Evolutionary conservation across 1,284 basidiomycete species (phyloP).

Genomic region (Moniliophthora roreri): DNA sequence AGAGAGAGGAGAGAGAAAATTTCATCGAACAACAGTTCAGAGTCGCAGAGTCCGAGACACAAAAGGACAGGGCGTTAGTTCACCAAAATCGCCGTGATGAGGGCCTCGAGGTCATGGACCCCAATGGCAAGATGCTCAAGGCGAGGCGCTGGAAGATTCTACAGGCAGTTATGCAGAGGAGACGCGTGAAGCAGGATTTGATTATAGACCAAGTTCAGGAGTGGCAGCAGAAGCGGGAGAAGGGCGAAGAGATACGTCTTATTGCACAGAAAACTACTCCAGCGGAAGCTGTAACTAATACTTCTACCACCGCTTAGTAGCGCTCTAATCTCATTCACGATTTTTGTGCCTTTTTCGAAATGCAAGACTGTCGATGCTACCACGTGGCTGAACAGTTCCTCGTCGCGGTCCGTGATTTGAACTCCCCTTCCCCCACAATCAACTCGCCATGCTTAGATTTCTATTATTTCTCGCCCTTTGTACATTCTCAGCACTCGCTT

Average conservation of each 20-base stretch:
- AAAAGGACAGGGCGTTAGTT: constrained; percentile 13
- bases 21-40: constrained; percentile 63
- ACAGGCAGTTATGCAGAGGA: constrained; percentile 49
- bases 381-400: background rate
- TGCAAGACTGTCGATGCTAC: background rate
- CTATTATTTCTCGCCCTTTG: background rate
- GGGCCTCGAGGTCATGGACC: constrained; percentile 39
- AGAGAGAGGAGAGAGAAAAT: constrained; percentile 53
- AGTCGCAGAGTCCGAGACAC: constrained; percentile 39
- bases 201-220: constrained; percentile 45
- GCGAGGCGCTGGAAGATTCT: constrained; percentile 40
- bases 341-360: background rate
- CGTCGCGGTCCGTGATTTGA: background rate
- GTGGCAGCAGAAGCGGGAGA: constrained; percentile 39
- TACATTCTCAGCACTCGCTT: background rate
- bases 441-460: background rate
- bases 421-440: background rate
- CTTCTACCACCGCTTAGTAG: background rate
- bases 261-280: background rate
- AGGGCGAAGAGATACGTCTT: constrained; percentile 23
- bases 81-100: constrained; percentile 45
- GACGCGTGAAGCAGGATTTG: constrained; percentile 54
- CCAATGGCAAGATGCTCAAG: constrained; percentile 41
- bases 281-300: background rate
- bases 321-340: background rate